Evolutionary conservation across 805 yeast genomes (phyloP), one percentile per base, ranked within the genome.

Genomic region (Candida lessepsii): DNA sequence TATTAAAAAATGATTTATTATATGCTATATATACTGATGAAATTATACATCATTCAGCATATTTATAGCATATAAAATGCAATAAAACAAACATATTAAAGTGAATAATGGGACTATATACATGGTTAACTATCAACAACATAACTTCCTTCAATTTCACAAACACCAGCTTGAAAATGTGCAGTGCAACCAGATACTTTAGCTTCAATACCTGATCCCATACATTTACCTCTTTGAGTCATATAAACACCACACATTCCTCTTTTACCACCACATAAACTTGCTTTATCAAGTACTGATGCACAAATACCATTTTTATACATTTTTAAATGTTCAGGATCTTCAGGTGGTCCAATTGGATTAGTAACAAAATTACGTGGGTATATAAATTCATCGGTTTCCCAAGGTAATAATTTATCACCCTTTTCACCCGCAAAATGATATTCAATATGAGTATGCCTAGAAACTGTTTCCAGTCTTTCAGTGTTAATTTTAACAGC

Each of bases 271-370:
- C 31, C 33, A 21, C 35, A 31, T 14, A 18, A 18, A 31, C 35
- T 31, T 4, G 27, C 9, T 9, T 20, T 31, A 31, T 31, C 35
- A 21, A 20, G 27, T 9, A 21, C 35, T 6, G 25, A 16, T 13
- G 19, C 9, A 31, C 35, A 31, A 3, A 31, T 7, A 3, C 35
- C 35, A 21, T 31, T 31, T 31, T 31, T 6, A 14, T 31, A 31
- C 8, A 31, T 4, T 10, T 9, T 9, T 16, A 11, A 26, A 16
- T 35, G 21, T 14, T 17, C 14, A 13, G 25, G 29, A 11, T 17
- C 5, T 10, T 29, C 33, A 18, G 24, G 15, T 29, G 33, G 33
- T 17, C 4, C 24, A 5, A 11, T 11, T 11, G 33, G 33, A 18
- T 29, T 11, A 11, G 24, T 29, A 5, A 29, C 24, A 29, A 11